Evolutionary conservation across 2,329 filamentous ascomycete species (phyloP).

Genomic region (Periconia sp.): DNA sequence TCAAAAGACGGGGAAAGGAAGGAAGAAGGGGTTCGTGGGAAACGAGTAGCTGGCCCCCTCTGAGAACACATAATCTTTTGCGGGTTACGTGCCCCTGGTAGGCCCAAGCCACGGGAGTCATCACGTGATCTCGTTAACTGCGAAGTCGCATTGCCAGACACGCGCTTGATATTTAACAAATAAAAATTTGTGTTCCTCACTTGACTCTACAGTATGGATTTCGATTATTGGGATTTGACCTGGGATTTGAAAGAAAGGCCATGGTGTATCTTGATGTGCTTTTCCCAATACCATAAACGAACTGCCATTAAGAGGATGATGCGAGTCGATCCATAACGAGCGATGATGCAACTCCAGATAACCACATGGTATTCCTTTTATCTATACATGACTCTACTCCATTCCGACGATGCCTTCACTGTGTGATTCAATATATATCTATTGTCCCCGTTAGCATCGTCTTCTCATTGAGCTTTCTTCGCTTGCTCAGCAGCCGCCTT

Average conservation of each 20-base stretch:
- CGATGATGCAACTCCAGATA: not conserved
- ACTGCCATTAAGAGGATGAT: too few species aligned
- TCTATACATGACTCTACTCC: not conserved
- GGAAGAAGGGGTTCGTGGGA: conserved; percentile 16
- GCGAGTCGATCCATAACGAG: not conserved
- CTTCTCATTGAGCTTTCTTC: conserved; percentile 34
- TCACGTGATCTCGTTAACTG: conserved; percentile 6
- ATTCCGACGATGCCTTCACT: not conserved
- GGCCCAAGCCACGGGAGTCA: not conserved
- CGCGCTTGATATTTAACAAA: too few species aligned
- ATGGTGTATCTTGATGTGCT: too few species aligned
- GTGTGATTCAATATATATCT: not conserved
- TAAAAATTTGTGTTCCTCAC: too few species aligned
- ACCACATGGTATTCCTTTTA: not conserved
- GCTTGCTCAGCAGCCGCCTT: conserved; percentile 30
- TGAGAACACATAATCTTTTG: conserved; percentile 20
- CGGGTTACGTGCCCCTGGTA: conserved; percentile 9
- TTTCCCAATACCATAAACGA: too few species aligned
- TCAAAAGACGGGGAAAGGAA: conserved; percentile 23
- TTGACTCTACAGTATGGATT: too few species aligned
- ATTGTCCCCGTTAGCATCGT: not conserved
- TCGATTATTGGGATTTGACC: too few species aligned
- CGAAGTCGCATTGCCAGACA: too few species aligned
- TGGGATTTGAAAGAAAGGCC: too few species aligned
- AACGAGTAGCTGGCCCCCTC: conserved; percentile 17